Evolutionary conservation across 164 flowering plant genomes (phyloP), one percentile per base, ranked within the genome.

Genomic region (Malania oleifera): DNA sequence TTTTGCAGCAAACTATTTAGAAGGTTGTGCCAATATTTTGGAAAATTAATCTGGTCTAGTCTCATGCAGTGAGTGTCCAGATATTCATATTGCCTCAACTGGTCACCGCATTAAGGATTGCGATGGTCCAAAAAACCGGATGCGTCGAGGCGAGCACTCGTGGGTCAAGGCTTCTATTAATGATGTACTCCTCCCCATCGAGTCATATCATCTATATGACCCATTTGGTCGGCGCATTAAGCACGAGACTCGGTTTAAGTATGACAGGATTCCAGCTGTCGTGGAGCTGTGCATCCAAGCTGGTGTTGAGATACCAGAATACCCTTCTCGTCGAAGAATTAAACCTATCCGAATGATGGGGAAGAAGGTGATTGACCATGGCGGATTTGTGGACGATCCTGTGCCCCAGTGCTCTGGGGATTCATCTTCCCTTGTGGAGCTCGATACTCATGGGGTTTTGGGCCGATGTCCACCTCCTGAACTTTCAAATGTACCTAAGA

Each of bases 241-340:
- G 70, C 97, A 95, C 59, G 93, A 95, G 47, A 82, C 84, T 17
- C 72, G 96, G 46, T 90, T 90, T 38, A 65, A 75, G 62, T 88
- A 87, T 62, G 95, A 93, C 53, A 73, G 97, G 68, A 85, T 95
- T 65, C 99, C 99, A 19, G 97, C 96, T 19, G 71, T 91, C 22
- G 91, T 91, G 31, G 97, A 95, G 75, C 84, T 95, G 10, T 88
- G 98, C 76, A 82, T 90, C 70, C 97, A 93, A 79, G 98, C 97
- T 22, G 97, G 97, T 22, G 90, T 87, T 39, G 95, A 88, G 27
- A 43, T 90, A 56, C 91, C 89, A 25, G 95, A 75, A 61, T 93
- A 81, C 58, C 93, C 97, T 65, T 84, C 95, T 24, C 83, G 91
- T 0, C 73, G 97, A 69, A 84, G 99, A 67, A 80, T 76, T 17